Base-by-base conservation (phyloP, 2,329 filamentous ascomycete species). In the Fusarium dlaminii region DNA sequence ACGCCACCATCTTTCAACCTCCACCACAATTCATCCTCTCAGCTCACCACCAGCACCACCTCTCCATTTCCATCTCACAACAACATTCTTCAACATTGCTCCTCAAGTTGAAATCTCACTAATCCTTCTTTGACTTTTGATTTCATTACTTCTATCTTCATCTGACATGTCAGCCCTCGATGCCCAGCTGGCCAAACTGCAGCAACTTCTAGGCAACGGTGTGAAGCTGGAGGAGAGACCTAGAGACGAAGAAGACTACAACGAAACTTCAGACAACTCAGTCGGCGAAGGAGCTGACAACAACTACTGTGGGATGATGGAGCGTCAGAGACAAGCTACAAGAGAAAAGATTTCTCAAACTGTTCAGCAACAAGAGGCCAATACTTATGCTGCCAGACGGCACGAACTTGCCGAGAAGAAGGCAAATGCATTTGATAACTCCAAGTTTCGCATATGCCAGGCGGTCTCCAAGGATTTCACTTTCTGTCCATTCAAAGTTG, bases 401-500 rank as follows among this genome's bases (percentile, higher is more conserved):
- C 61, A 29, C 18, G 63, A 59, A 20, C 58, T 65, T 15, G 72
- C 46, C 29, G 40, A 49, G 22, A 66, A 63, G 22, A 66, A 68
- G 51, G 39, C 56, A 12, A 54, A 56, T 8, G 74, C 78, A 2
- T 76, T 79, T 32, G 78, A 81, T 61, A 74, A 56, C 48, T 71
- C 72, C 12, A 42, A 40, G 5, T 80, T 82, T 48, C 62, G 51
- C 8, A 60, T 71, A 13, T 80, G 79, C 3, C 72, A 82, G 29
- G 57, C 73, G 5, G 57, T 79, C 9, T 68, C 75, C 4, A 57
- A 78, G 17, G 57, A 76, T 2, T 79, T 82, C 22, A 55, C 62
- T 2, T 88, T 91, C 72, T 85, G 84, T 43, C 83, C 88, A 0
- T 90, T 87, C 85, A 83, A 83, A 30, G 82, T 89, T 1, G 81